Base-by-base conservation (phyloP, 352 stramenopile species). In the Phytophthora cryptogea region DNA sequence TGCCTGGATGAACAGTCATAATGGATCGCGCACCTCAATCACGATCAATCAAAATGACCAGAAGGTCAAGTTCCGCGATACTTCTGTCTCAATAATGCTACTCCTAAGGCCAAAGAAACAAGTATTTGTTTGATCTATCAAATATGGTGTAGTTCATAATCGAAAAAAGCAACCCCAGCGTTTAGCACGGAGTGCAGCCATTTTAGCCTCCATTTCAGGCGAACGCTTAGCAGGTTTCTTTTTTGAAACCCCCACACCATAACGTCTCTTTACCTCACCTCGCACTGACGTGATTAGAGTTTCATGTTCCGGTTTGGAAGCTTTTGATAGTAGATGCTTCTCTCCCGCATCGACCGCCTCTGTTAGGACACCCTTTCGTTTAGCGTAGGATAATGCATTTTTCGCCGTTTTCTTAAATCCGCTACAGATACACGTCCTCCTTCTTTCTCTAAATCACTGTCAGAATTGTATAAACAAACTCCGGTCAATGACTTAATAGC, bases 1-100 rank as follows among this genome's bases (percentile, higher is more conserved):
- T 23, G 20, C 20, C 2, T 23, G 20, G 20, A 2, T 23, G 20
- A 23, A 23, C 20, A 3, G 20, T 23, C 20, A 23, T 2, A 49
- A 61, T n/a, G 37, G 45, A 6, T 28, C 44, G 39, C 31, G 46
- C 30, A 42, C 43, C 6, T 42, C 54, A 14, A 48, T 63, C 7
- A 54, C 44, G 14, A 7, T 55, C 10, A 44, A 63, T 43, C 43
- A 61, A 5, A 20, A 20, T 3, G 14, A 41, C 0, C n/a, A 23
- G 20, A 41, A 41, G 14, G 32, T 52, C 2, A 36, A 31, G 8
- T 61, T 59, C 14, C 1, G 31, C 4, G 51, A 59, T 28, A 27
- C 32, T 16, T 47, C 23, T 10, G 45, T 54, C 14, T 63, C 46
- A 2, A 63, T 63, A 17, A 52, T 56, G 44, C 23, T 63, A 4